Evolutionary conservation across 179 eudicot species (phyloP).

Genomic region (Amaranthus tricolor): DNA sequence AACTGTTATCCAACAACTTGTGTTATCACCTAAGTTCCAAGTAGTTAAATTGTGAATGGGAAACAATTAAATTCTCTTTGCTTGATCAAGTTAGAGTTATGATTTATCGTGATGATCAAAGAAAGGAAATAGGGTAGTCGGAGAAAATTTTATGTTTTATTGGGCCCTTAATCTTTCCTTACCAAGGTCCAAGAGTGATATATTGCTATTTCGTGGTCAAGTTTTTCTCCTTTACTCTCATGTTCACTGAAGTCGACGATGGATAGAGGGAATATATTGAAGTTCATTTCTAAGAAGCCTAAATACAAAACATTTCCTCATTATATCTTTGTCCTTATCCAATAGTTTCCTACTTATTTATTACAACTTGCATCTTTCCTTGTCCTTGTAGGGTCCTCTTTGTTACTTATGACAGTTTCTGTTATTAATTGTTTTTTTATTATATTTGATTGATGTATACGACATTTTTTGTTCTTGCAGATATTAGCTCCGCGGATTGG

Average conservation of each 20-base stretch:
- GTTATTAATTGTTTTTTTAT: constrained; percentile 1
- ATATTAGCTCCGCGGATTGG: constrained; percentile 94
- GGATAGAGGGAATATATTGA: background rate
- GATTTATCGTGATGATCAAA: background rate
- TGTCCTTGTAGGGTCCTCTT: background rate
- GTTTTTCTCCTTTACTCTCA: background rate
- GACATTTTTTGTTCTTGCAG: constrained; percentile 34
- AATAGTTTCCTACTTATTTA: background rate
- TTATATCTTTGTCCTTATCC: background rate
- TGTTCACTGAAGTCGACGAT: background rate
- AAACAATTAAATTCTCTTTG: background rate
- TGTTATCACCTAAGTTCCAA: too few relatives aligned
- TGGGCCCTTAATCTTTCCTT: background rate
- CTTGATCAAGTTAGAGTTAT: background rate
- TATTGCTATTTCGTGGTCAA: background rate
- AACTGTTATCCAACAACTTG: too few relatives aligned
- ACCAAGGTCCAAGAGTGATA: background rate
- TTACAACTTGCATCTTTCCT: background rate
- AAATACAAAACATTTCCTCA: background rate
- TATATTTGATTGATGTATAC: background rate
- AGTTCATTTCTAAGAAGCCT: background rate
- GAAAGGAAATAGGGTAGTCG: background rate
- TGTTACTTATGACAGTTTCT: background rate
- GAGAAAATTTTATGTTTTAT: background rate
- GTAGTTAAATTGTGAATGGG: too few relatives aligned